Conservation (phyloP, 306 rosid genomes). For the Ochetophila trinervis region DNA sequence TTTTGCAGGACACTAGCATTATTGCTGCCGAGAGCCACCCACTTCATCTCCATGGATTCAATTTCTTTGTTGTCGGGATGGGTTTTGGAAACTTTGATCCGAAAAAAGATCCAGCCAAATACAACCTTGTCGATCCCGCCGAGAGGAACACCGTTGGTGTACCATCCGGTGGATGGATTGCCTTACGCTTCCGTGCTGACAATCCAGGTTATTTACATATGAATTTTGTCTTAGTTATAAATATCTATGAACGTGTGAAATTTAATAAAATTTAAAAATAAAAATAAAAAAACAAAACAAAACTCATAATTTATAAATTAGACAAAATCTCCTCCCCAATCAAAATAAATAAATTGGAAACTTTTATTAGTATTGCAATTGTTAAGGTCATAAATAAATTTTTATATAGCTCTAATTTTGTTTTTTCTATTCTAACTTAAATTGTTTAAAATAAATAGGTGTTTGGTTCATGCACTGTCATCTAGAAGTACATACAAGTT, state of each 20-base stretch:
- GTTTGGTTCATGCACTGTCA: slow-evolving; percentile 90
- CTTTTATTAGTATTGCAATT: too few species aligned
- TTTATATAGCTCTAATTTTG: too few species aligned
- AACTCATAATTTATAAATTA: too few species aligned
- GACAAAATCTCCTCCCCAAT: too few species aligned
- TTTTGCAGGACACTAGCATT: slow-evolving; percentile 67
- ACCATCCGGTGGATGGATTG: slow-evolving; percentile 77
- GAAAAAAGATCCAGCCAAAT: slow-evolving; percentile 49
- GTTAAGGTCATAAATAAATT: too few species aligned
- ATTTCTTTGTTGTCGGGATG: slow-evolving; percentile 66
- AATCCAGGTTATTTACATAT: slow-evolving; percentile 47
- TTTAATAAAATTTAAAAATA: neutral
- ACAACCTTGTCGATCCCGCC: slow-evolving; percentile 64
- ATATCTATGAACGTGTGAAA: neutral
- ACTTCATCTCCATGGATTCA: slow-evolving; percentile 75
- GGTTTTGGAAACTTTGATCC: slow-evolving; percentile 67
- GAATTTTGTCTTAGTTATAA: neutral
- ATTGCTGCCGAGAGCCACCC: slow-evolving; percentile 76
- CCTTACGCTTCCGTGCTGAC: slow-evolving; percentile 59
- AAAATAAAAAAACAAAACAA: too few species aligned
- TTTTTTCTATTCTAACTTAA: too few species aligned
- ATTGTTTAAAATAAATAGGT: slow-evolving; percentile 33
- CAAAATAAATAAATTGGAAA: too few species aligned
- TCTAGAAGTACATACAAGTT: slow-evolving; percentile 77
- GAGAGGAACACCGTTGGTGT: slow-evolving; percentile 71